Base-by-base conservation (phyloP, 495 filamentous ascomycete genomes). In the Cairneyella variabilis region DNA sequence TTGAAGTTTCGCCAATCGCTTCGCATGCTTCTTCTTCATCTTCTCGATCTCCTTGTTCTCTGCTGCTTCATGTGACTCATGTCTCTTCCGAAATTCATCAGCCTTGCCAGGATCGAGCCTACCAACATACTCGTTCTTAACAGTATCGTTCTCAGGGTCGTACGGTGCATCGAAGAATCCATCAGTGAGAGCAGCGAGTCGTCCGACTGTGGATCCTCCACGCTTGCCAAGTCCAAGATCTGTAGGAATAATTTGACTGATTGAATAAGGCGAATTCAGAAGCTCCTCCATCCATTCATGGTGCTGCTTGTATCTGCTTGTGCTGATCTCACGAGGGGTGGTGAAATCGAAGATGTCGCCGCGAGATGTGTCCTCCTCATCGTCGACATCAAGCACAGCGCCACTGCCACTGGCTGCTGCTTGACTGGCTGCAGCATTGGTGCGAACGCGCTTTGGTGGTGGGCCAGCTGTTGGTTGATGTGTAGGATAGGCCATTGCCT, bases 201-300 rank as follows among this genome's bases (percentile, higher is more conserved):
- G n/a, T n/a, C n/a, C n/a, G n/a, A n/a, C n/a, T n/a, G n/a, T n/a
- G n/a, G n/a, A n/a, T 65, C 91, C 88, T 11, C 93, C 93, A 64
- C 86, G 89, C 5, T 90, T 79, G 4, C 93, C 93, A 3, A 97
- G 69, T 0, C 90, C 91, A 8, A 97, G 77, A 61, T 96, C 91
- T 2, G 89, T 79, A 4, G 91, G 89, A n/a, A 83, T 81, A 41
- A 98, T 92, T 59, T 93, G 86, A 20, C 76, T 75, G 51, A 89
- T 88, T 16, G 84, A 73, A 58, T 91, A 96, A 0, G 90, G 89
- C 0, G 90, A 96, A 2, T 85, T 85, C 40, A 96, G 76, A n/a
- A 98, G 83, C 69, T 98, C 91, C 62, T 96, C 93, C 88, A 97
- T 95, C 93, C 91, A 97, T 67, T 96, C 91, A 59, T 97, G 93